Base-by-base conservation (phyloP, 768 basidiomycete species). In the Filobasidium floriforme region DNA sequence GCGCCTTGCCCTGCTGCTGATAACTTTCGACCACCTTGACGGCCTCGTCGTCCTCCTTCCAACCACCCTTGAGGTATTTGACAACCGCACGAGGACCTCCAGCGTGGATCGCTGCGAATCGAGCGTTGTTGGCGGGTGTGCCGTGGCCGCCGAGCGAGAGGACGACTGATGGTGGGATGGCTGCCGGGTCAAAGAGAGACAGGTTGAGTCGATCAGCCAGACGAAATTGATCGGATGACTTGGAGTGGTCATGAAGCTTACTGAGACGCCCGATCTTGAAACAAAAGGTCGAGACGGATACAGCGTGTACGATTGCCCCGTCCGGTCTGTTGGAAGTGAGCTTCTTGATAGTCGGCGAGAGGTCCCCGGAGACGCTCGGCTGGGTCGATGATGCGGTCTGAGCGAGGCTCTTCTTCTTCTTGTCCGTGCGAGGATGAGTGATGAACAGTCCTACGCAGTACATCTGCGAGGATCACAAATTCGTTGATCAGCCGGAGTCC, bases 221-320 rank as follows among this genome's bases (percentile, higher is more conserved):
- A n/a, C n/a, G n/a, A n/a, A n/a, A n/a, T n/a, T n/a, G n/a, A n/a
- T n/a, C n/a, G n/a, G n/a, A n/a, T n/a, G n/a, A n/a, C n/a, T n/a
- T n/a, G n/a, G n/a, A n/a, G n/a, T n/a, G n/a, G n/a, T n/a, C n/a
- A n/a, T n/a, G n/a, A n/a, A n/a, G 22, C 52, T 54, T 22, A 54
- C 52, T 54, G 11, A 54, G 22, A 11, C 52, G 10, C 15, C 52
- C 52, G 18, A 54, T 10, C 26, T 54, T 54, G 52, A 54, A 54
- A 54, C 52, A 54, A 26, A 54, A 54, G 52, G 26, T 54, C 18
- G 52, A 54, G 10, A 54, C 52, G 15, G 52, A 54, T 54, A 54
- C 52, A 22, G 52, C 52, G 52, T 54, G 52, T 12, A 54, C 18
- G 26, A 54, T 26, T 11, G 18, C 9, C 26, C 52, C 52, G 26